Evolutionary conservation across 495 filamentous ascomycete species (phyloP), one percentile per base, ranked within the genome.

Genomic region (Neurospora africana): DNA sequence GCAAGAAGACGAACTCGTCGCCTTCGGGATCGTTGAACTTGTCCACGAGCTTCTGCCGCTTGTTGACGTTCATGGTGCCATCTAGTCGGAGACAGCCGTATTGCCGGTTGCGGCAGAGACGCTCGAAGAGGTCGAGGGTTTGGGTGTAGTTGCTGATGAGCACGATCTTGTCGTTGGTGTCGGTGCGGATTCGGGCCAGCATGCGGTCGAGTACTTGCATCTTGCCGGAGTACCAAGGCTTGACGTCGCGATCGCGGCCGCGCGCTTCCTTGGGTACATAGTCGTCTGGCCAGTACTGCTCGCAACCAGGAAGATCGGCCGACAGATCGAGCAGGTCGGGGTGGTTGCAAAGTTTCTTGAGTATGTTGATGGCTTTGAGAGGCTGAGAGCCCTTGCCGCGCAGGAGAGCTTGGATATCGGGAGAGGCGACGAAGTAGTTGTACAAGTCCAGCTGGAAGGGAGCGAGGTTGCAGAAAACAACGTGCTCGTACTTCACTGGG

Each of bases 301-400:
- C 94, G 73, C 90, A 93, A 47, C 95, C 95, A 1, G 93, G 94
- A 6, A 99, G 86, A 79, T 99, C 95, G 1, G 86, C 86, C 0
- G 92, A 85, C 2, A 98, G 87, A 73, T 93, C 90, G 13, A 99
- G 88, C 23, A 99, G 88, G 75, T 99, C 96, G 0, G 95, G 95
- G 76, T 99, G 95, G 75, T 99, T 99, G 87, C 95, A 99, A 36
- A 99, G 89, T 76, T 99, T 99, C 81, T 99, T 99, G 77, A 99
- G 88, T 71, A 98, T 86, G 17, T 92, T 92, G 77, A 99, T 99
- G 8, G 95, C 95, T 78, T 98, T 98, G 70, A 99, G 87, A 19
- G 95, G 96, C 76, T 98, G 95, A 61, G 93, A 97, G 47, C 94
- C 95, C 81, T 99, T 99, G 47, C 95, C 95, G 72, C 93, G 87